These are phyloP conservation scores for Leccinum solheimii DNA, from an alignment of 1,284 basidiomycete genomes.

Conservation along the genomic window DNA sequence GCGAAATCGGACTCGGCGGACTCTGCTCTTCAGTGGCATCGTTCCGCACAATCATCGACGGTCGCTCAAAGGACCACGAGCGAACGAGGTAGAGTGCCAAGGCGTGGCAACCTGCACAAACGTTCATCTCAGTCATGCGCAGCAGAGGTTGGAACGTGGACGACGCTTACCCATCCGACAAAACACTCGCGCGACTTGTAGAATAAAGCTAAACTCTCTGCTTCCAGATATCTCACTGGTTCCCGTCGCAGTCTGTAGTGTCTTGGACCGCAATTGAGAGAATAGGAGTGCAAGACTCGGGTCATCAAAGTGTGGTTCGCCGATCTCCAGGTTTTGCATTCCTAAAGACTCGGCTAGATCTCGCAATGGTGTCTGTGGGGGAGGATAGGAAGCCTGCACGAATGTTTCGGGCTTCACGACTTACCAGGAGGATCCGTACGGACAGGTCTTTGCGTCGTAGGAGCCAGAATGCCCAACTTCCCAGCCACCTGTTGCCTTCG, in stretches of 20 bases:
- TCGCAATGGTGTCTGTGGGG: slow-evolving; percentile 68
- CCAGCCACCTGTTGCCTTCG: slow-evolving; percentile 91
- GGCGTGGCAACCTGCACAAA: slow-evolving; percentile 79
- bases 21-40: background rate
- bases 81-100: slow-evolving; percentile 84
- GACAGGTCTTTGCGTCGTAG: slow-evolving; percentile 83
- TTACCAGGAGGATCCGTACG: slow-evolving; percentile 79
- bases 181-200: slow-evolving; percentile 87
- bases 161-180: slow-evolving; percentile 82
- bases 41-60: slow-evolving; percentile 40
- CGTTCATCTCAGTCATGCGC: slow-evolving; percentile 5
- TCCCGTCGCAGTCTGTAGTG: slow-evolving; percentile 91
- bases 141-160: background rate
- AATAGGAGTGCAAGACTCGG: slow-evolving; percentile 88
- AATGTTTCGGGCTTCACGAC: slow-evolving; percentile 23
- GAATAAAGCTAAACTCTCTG: slow-evolving; percentile 90
- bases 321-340: slow-evolving; percentile 60
- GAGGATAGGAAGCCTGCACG: slow-evolving; percentile 2
- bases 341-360: slow-evolving; percentile 63
- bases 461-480: slow-evolving; percentile 96
- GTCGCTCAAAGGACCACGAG: slow-evolving; percentile 89
- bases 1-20: slow-evolving; percentile 43
- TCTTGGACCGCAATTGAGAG: slow-evolving; percentile 86
- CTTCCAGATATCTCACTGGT: slow-evolving; percentile 85
- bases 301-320: slow-evolving; percentile 89